Base-by-base conservation (phyloP, 148 eudicot species). In the Mesembryanthemum crystallinum region DNA sequence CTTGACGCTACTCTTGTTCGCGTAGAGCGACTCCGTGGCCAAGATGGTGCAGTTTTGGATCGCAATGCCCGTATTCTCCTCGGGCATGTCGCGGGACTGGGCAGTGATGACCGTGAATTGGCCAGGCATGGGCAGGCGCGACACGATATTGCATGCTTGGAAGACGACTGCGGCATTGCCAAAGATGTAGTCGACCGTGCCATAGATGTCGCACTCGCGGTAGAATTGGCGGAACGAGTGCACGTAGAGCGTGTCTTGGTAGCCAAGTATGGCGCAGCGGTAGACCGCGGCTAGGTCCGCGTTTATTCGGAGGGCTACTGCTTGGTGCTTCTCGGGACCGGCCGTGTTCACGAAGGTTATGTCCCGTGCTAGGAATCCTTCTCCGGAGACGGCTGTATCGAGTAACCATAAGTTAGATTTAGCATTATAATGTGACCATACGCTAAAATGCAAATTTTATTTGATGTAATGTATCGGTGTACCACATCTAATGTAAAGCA, bases 191-290 rank as follows among this genome's bases (percentile, higher is more conserved):
- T 96, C 99, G 21, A 96, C 73, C 0, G 98, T 96, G 13, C 99
- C 99, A 8, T 67, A 88, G 18, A 96, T 87, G 80, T 92, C 89
- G 42, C 99, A 96, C 76, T 96, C 99, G 0, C 99, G 73, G 78
- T 89, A 92, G 79, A 96, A 96, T 68, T 96, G 98, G 55, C 98
- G 73, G 54, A 89, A 96, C 8, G 99, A 88, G 69, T 96, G 99
- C n/a, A 86, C 94, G 67, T 95, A 95, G 0, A 96, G 77, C 0
- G 99, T 89, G 85, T 96, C 99, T 77, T 96, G 99, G 88, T 83
- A 86, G 49, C 99, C 99, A 4, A 58, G 21, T 4, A 96, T 84
- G 62, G 82, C 73, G 84, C 98, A 96, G 33, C 88, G 65, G 74
- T 91, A 96, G 25, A 92, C 73, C 7, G 99, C 99, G 0, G 93